These are phyloP conservation scores for Tricladium varicosporioides DNA, from an alignment of 2,329 filamentous ascomycete species.

Conservation along the genomic window DNA sequence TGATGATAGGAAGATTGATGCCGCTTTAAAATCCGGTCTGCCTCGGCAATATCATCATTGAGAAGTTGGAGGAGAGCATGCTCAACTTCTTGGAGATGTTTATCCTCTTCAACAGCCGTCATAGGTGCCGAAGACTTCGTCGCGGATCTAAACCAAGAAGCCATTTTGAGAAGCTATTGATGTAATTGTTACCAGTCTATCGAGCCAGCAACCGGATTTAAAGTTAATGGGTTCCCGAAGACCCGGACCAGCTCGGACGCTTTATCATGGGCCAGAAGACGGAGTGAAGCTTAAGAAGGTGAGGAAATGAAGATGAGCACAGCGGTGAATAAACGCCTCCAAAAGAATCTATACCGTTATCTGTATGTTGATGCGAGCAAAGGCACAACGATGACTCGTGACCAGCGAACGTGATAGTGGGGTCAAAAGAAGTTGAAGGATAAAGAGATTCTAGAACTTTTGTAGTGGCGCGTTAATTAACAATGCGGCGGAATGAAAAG, in stretches of 20 bases:
- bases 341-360: background rate
- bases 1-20: slow-evolving; percentile 85
- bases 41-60: slow-evolving; percentile 85
- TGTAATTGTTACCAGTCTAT: background rate
- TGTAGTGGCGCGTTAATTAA: background rate
- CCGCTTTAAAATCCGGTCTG: slow-evolving; percentile 69
- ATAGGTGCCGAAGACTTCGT: slow-evolving; percentile 24
- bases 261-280: slow-evolving; percentile 3
- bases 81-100: slow-evolving; percentile 59
- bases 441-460: no score
- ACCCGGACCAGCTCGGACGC: slow-evolving; percentile 8
- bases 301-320: no score
- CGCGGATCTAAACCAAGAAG: slow-evolving; percentile 31
- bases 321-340: background rate
- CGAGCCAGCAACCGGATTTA: no score
- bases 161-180: slow-evolving; percentile 24
- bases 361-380: background rate
- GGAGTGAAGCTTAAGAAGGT: background rate
- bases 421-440: background rate
- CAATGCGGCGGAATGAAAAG: background rate
- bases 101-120: slow-evolving; percentile 44
- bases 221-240: background rate
- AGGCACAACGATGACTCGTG: background rate
- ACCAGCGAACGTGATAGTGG: background rate
- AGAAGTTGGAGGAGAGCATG: slow-evolving; percentile 70